A percentile compares a stretch with the other conserved stretches of the same genome.
Evolutionary conservation across 768 basidiomycete species (phyloP).

Genomic region (Galerina marginata): DNA sequence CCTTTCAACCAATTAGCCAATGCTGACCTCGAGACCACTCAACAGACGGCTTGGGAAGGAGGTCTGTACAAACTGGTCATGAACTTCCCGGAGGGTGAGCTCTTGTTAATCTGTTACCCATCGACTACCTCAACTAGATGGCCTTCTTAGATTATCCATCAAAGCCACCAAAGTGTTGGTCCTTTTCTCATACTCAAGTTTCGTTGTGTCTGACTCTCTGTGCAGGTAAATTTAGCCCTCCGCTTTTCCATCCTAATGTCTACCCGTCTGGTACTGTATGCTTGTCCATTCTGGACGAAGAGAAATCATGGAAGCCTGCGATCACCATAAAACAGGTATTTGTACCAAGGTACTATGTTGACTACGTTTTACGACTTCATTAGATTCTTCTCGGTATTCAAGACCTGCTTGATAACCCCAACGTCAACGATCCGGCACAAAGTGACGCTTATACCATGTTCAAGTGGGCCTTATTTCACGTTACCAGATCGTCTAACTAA

Average conservation of each 20-base stretch:
- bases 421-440: conserved; percentile 97
- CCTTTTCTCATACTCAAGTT: background rate
- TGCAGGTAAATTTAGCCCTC: conserved; percentile 94
- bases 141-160: conserved; percentile 81
- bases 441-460: conserved; percentile 99
- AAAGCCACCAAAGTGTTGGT: conserved; percentile 90
- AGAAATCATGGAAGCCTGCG: conserved; percentile 98
- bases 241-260: conserved; percentile 97
- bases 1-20: background rate
- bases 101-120: background rate
- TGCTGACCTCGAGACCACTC: conserved; percentile 9
- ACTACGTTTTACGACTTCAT: conserved; percentile 2
- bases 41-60: conserved; percentile 94
- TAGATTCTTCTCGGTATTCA: conserved; percentile 97
- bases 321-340: conserved; percentile 97
- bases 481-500: background rate
- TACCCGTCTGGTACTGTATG: conserved; percentile 99
- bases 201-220: background rate
- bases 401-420: conserved; percentile 93
- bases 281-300: conserved; percentile 96
- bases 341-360: conserved; percentile 15
- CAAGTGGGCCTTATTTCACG: conserved; percentile 65
- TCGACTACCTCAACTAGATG: background rate
- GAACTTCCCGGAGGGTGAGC: conserved; percentile 95
- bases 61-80: conserved; percentile 94